These are phyloP conservation scores for Gynochthodes officinalis DNA, from an alignment of 257 asterid species.

Conservation along the genomic window DNA sequence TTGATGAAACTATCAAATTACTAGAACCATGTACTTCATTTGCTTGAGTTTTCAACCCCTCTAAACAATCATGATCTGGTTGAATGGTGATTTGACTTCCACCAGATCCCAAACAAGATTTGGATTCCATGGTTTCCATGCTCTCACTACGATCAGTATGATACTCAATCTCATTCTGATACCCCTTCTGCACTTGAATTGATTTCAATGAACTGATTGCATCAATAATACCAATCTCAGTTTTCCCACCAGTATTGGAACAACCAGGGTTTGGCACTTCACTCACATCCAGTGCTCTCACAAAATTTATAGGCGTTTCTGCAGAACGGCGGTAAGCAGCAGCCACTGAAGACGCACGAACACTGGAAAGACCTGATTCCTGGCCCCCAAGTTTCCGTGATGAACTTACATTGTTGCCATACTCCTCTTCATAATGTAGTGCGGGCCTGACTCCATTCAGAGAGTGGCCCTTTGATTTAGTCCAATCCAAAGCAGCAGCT, in stretches of 20 bases:
- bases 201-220: slow-evolving; percentile 30
- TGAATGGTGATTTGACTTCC: slow-evolving; percentile 3
- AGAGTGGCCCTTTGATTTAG: slow-evolving; percentile 69
- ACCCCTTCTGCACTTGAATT: slow-evolving; percentile 12
- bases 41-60: slow-evolving; percentile 17
- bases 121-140: slow-evolving; percentile 31
- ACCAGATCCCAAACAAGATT: slow-evolving; percentile 22
- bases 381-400: slow-evolving; percentile 76
- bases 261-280: slow-evolving; percentile 29
- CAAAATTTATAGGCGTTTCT: slow-evolving; percentile 28
- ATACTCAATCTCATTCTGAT: slow-evolving; percentile 24
- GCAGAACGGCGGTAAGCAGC: slow-evolving; percentile 78
- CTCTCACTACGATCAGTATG: slow-evolving; percentile 33
- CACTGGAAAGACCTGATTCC: slow-evolving; percentile 44
- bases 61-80: slow-evolving; percentile 24
- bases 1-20: background rate
- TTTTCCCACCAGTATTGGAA: slow-evolving; percentile 6
- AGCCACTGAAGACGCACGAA: slow-evolving; percentile 70
- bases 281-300: slow-evolving; percentile 31
- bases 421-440: slow-evolving; percentile 41
- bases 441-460: slow-evolving; percentile 40
- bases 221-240: slow-evolving; percentile 10
- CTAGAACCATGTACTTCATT: slow-evolving; percentile 29
- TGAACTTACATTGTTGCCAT: slow-evolving; percentile 30
- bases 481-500: slow-evolving; percentile 83